Percentiles rank a stretch among this genome's conserved stretches.
These are phyloP conservation scores for Ceratobasidium sp. DNA, from an alignment of 1,284 basidiomycete species.

Conservation along the genomic window DNA sequence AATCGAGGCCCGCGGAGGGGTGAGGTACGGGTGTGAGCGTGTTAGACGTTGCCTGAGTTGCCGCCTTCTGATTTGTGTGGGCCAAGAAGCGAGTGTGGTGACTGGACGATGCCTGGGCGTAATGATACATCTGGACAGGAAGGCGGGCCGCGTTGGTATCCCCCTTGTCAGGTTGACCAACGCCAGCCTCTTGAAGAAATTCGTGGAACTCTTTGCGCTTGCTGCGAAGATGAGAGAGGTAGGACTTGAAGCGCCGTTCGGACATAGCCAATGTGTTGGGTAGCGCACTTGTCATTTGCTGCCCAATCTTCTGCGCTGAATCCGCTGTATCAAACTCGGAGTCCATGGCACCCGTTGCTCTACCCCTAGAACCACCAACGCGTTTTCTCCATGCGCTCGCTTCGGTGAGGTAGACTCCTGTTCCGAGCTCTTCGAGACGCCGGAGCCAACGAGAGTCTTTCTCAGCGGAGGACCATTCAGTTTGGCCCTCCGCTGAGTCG, in stretches of 20 bases:
- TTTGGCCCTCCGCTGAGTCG: constrained; percentile 78
- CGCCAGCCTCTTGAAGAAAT: constrained; percentile 56
- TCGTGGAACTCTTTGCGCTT: constrained; percentile 70
- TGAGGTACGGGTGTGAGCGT: constrained; percentile 76
- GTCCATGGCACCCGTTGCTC: constrained; percentile 62
- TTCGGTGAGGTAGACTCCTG: constrained; percentile 57
- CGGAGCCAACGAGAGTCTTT: constrained; percentile 72
- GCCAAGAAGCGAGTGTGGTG: constrained; percentile 34
- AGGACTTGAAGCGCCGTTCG: constrained; percentile 67
- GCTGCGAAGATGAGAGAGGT: constrained; percentile 69
- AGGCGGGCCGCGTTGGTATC: constrained; percentile 48
- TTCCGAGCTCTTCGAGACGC: constrained; percentile 74
- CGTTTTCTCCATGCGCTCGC: constrained; percentile 58
- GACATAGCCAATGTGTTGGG: constrained; percentile 59
- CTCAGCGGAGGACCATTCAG: constrained; percentile 78
- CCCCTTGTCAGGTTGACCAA: constrained; percentile 52
- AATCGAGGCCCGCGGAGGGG: constrained; percentile 70
- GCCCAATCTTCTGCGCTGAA: constrained; percentile 13
- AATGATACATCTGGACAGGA: constrained; percentile 45
- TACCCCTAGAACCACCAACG: constrained; percentile 55
- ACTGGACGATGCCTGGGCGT: background rate
- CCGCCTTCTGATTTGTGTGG: constrained; percentile 30
- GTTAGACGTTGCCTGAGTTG: constrained; percentile 52
- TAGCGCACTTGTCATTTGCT: constrained; percentile 46
- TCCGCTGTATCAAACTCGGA: constrained; percentile 61